A percentile compares a stretch with the other conserved stretches of the same genome.
Conservation (phyloP, 148 eudicot species). For the Rhododendron williamsianum region DNA sequence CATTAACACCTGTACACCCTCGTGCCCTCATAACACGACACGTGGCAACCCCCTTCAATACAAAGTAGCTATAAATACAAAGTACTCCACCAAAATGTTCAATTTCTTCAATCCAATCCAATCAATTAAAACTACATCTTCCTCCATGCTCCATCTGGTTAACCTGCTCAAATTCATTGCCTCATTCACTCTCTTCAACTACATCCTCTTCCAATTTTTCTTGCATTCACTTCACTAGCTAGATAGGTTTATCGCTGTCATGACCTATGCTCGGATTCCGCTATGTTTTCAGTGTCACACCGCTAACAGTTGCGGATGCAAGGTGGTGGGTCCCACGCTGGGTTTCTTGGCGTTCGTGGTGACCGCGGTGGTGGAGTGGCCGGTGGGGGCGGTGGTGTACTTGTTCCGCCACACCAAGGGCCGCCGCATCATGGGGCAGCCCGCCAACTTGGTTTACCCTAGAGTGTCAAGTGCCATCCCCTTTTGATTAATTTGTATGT, state of each 20-base stretch:
- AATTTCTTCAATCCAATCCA: not conserved
- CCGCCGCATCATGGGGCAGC: not conserved
- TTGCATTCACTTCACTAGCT: not conserved
- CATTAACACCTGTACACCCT: not conserved
- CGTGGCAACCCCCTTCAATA: not conserved
- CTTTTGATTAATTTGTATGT: not conserved
- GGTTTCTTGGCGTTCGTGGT: not conserved
- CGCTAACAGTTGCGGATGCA: not conserved
- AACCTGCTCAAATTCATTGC: not conserved
- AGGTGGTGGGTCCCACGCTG: not conserved
- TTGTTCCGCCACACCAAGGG: not conserved
- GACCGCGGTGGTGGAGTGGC: not conserved
- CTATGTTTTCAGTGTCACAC: not conserved
- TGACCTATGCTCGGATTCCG: not conserved
- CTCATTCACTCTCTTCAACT: not conserved
- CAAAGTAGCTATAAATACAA: not conserved
- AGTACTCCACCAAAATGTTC: not conserved
- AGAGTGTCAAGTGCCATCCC: not conserved
- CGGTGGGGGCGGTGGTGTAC: not conserved
- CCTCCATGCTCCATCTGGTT: not conserved
- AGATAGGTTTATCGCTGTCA: not conserved
- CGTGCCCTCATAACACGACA: not conserved
- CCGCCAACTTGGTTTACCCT: not conserved
- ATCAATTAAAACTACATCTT: too few relatives aligned
- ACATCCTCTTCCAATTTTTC: not conserved